Evolutionary conservation across 768 basidiomycete species (phyloP), one percentile per base, ranked within the genome.

Genomic region (Macrolepiota albuminosa): DNA sequence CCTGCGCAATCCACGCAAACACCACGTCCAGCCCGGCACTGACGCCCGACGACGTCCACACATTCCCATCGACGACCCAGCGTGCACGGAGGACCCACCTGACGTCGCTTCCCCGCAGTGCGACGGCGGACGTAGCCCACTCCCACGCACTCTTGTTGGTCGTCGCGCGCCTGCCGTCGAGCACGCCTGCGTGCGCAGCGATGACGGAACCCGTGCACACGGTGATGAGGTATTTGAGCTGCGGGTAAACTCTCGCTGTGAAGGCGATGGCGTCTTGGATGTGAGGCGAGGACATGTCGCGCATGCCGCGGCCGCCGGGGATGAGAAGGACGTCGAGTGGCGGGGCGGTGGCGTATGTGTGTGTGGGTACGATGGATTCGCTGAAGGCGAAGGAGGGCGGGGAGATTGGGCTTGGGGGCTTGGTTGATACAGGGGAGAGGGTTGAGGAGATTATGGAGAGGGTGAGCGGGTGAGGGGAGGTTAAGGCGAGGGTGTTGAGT

Each of bases 21-120:
- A 66, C 71, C 16, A 69, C 66, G 63, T 79, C 77, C 24, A 75
- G 69, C n/a, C 79, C 79, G 34, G 80, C 78, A 56, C 72, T 76
- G 33, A 81, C 74, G 0, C 81, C 81, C 0, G 79, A 79, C 6
- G 77, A 75, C 4, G 78, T 77, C 78, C 79, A 81, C 24, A 80
- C 68, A 59, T 81, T 81, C 9, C 75, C 79, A 64, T 79, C 76
- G 1, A 73, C 74, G 0, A 81, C 78, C 80, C 79, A 82, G 13
- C 80, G 70, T 7, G 80, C 81, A 39, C 72, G 72, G 0, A 74
- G 31, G 3, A 80, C 70, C 79, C 81, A 82, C 3, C 72, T 61
- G 6, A 79, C 77, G 39, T 5, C 21, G n/a, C n/a, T 8, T 40
- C 72, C 64, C 1, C 70, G 67, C 7, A 69, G 61, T n/a, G 61